Conservation (phyloP, 2,329 filamentous ascomycete species). For the Colletotrichum cordylinicola region DNA sequence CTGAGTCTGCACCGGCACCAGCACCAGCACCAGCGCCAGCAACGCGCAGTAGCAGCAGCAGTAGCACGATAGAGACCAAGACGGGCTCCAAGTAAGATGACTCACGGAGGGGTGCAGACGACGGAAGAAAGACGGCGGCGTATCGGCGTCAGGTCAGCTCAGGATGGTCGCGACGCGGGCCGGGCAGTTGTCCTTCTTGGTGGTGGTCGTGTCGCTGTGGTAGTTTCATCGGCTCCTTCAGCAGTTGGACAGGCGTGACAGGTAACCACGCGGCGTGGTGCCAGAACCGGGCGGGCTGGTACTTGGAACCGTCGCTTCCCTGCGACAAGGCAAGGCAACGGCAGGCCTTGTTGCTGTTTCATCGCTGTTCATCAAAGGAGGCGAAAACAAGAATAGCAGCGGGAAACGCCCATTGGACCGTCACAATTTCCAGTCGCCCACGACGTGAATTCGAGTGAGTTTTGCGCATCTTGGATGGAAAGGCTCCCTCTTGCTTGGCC, state of each 20-base stretch:
- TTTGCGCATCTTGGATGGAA: background rate
- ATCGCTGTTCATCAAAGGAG: background rate
- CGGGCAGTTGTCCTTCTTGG: background rate
- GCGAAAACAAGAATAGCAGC: conserved; percentile 3
- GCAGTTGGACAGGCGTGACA: background rate
- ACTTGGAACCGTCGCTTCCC: background rate
- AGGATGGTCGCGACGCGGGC: conserved; percentile 11
- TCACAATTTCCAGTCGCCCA: background rate
- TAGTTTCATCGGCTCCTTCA: background rate
- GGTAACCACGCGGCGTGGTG: background rate
- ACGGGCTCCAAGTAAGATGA: background rate
- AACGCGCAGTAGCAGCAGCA: background rate
- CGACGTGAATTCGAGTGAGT: background rate
- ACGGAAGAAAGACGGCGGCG: background rate
- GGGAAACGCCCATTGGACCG: conserved; percentile 2
- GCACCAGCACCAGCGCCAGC: background rate
- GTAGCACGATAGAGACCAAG: background rate
- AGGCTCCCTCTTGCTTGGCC: background rate
- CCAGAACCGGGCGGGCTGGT: background rate
- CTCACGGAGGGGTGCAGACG: conserved; percentile 2
- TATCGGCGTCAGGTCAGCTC: conserved; percentile 4
- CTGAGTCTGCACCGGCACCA: background rate
- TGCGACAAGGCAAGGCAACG: background rate
- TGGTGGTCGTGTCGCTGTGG: background rate
- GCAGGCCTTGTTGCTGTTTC: background rate